These are phyloP conservation scores for Backusella mclennaniae DNA, from an alignment of 192 early-diverging fungal genomes.

Conservation along the genomic window DNA sequence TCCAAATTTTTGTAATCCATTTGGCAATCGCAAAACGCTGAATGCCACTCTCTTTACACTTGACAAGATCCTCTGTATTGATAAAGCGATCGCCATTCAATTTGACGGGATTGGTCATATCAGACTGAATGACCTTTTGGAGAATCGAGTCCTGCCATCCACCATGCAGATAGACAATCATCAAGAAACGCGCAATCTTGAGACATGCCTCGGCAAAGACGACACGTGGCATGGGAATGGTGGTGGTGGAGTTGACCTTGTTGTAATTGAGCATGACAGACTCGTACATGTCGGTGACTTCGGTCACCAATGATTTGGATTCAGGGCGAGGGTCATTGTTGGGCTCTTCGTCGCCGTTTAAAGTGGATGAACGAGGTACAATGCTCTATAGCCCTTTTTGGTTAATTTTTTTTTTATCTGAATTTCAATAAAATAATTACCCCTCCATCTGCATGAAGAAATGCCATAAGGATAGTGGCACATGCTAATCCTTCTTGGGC, in stretches of 20 bases:
- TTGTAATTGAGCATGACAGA: constrained; percentile 64
- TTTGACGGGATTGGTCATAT: neutral
- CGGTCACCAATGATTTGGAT: constrained; percentile 39
- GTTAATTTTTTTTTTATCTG: neutral
- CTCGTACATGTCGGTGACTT: constrained; percentile 69
- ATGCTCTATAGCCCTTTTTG: neutral
- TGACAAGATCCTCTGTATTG: neutral
- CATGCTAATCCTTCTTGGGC: constrained; percentile 70
- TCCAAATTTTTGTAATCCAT: constrained; percentile 64
- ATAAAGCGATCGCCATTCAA: neutral
- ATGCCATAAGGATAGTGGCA: constrained; percentile 55
- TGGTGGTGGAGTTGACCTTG: constrained; percentile 42
- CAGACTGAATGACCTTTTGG: constrained; percentile 31
- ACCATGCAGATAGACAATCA: constrained; percentile 39
- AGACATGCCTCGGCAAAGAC: constrained; percentile 66
- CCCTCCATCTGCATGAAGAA: constrained; percentile 41
- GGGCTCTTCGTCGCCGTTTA: neutral
- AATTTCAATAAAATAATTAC: neutral
- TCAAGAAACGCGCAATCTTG: constrained; percentile 64
- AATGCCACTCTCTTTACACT: constrained; percentile 39
- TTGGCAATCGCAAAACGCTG: constrained; percentile 54
- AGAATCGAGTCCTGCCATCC: constrained; percentile 41
- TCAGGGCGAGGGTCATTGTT: neutral
- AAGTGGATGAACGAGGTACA: neutral
- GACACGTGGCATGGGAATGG: constrained; percentile 51